Evolutionary conservation across 2,329 filamentous ascomycete genomes (phyloP).

Genomic region (Aspergillus terreus): DNA sequence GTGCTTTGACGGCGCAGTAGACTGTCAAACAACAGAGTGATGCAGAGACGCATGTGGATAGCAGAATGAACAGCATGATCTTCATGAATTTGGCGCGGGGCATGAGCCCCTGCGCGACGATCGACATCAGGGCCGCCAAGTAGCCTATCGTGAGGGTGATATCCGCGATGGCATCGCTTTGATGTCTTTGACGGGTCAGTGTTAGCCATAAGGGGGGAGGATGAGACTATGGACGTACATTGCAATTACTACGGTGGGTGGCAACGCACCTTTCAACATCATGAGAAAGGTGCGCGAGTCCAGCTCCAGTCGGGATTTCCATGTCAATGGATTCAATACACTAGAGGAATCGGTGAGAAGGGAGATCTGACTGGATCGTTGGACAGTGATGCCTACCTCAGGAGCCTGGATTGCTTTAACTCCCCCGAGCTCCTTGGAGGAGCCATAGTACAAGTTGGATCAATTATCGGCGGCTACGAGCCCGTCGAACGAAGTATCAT

Average conservation of each 20-base stretch:
- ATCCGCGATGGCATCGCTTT: constrained; percentile 54
- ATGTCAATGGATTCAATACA: constrained; percentile 11
- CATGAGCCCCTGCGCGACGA: constrained; percentile 61
- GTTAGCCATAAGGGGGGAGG: background rate
- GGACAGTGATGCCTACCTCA: constrained; percentile 8
- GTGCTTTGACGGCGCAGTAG: constrained; percentile 63
- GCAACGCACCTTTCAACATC: constrained; percentile 51
- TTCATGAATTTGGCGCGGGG: constrained; percentile 70
- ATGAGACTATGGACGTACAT: constrained; percentile 47
- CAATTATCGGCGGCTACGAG: background rate
- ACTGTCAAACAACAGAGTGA: constrained; percentile 60
- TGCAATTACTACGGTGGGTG: constrained; percentile 54
- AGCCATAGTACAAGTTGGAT: constrained; percentile 7
- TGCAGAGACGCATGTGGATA: constrained; percentile 54
- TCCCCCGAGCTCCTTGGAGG: background rate
- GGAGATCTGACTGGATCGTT: background rate
- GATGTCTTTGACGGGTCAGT: constrained; percentile 25
- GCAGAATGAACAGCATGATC: constrained; percentile 59
- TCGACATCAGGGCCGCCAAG: constrained; percentile 61
- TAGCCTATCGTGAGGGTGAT: constrained; percentile 47
- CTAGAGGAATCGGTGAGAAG: constrained; percentile 1
- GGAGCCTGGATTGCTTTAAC: background rate
- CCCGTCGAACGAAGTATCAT: background rate
- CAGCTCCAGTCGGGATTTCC: constrained; percentile 23
- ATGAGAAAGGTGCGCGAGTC: constrained; percentile 24